Base-by-base conservation (phyloP, 2,329 filamentous ascomycete species). In the Trichoderma sp. region DNA sequence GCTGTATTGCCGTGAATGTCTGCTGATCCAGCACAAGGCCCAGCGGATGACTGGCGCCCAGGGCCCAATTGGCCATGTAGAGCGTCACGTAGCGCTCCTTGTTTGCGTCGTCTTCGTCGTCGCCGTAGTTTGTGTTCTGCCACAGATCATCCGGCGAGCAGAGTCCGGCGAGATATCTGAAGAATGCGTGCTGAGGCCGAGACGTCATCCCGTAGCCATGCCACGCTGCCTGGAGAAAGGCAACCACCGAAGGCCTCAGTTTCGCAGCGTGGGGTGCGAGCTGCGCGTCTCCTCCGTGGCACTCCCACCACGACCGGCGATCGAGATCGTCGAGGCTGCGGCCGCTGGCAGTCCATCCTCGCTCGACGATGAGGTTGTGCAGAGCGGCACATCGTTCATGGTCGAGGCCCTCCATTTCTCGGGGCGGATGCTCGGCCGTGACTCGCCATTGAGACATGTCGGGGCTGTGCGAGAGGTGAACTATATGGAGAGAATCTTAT, bases 361-460 rank as follows among this genome's bases (percentile, higher is more conserved):
- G 54, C 54, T 66, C 64, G 51, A 66, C 14, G 21, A 66, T 66
- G 39, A 66, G 64, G 49, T 66, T 66, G 54, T 66, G 64, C 14
- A 66, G 64, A 51, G 64, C 64, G 5, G 64, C 64, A 28, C 64
- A 66, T 51, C 64, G 64, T 37, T 66, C 54, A 37, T 66, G 54
- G 54, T 66, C 64, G 7, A 66, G 64, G 2, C 64, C 64, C 28
- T 66, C 64, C 3, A 51, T 14, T 49, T 66, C 37, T 14, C 64
- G 39, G n/a, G 37, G 64, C n/a, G 64, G 64, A 37, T 59, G 64
- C 64, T 66, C 39, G 28, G 54, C 39, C 49, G 64, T 58, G 39
- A 66, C 54, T 51, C 64, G 39, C 64, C 54, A 66, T 49, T 59
- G 64, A 16, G 54, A 66, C 64, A 66, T 66, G 13, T 65, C 32